Evolutionary conservation across 2,329 filamentous ascomycete species (phyloP).

Genomic region (Stagonosporopsis tanaceti): DNA sequence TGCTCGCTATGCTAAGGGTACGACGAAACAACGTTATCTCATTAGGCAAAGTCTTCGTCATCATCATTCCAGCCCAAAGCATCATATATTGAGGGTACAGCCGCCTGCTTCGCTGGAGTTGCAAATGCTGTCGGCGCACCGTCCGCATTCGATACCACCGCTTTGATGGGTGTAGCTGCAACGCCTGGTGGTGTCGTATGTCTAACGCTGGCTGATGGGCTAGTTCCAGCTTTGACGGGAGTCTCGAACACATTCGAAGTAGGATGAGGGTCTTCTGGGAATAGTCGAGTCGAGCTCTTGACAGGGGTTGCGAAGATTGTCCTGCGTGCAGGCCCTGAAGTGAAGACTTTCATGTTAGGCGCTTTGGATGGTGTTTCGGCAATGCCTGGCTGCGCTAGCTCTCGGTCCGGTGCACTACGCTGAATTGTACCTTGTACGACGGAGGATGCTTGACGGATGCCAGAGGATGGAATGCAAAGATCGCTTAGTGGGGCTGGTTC

Average conservation of each 20-base stretch:
- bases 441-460: constrained; percentile 38
- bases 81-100: constrained; percentile 51
- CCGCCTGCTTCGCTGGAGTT: constrained; percentile 20
- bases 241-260: constrained; percentile 31
- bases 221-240: constrained; percentile 30
- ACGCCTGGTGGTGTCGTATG: constrained; percentile 22
- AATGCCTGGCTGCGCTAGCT: constrained; percentile 40
- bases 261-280: constrained; percentile 13
- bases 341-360: constrained; percentile 41
- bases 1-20: constrained; percentile 45
- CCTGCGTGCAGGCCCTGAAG: constrained; percentile 34
- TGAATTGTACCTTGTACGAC: constrained; percentile 39
- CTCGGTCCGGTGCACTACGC: constrained; percentile 40
- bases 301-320: constrained; percentile 46
- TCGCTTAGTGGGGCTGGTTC: constrained; percentile 38
- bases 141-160: constrained; percentile 2
- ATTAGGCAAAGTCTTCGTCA: constrained; percentile 23
- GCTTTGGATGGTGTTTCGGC: constrained; percentile 55
- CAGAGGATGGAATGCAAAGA: constrained; percentile 53
- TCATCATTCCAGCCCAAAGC: constrained; percentile 58
- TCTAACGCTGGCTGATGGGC: constrained; percentile 18
- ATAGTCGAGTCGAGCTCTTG: constrained; percentile 26
- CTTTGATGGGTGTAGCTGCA: constrained; percentile 33
- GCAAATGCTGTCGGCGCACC: constrained; percentile 16
- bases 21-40: constrained; percentile 16